phyloP scores from a whole-genome alignment of 2,329 filamentous ascomycete genomes.

The Capronia epimyces region DNA sequence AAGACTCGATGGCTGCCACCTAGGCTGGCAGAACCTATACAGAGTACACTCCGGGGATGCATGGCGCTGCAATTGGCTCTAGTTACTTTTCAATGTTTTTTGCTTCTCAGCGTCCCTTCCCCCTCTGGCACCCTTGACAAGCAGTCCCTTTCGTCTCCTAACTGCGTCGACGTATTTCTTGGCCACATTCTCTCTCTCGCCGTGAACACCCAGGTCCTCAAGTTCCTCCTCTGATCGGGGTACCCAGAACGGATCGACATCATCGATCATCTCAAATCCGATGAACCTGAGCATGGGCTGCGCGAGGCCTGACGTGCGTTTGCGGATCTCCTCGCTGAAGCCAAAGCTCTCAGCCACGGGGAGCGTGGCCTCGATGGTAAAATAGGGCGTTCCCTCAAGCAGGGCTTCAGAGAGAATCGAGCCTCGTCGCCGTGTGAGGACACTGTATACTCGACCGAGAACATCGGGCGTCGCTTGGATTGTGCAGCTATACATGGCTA shows the following conservation, averaged over 20 bases:
- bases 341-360: conserved; percentile 95
- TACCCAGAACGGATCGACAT: conserved; percentile 97
- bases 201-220: conserved; percentile 90
- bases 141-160: conserved; percentile 75
- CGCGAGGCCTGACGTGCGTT: conserved; percentile 82
- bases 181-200: conserved; percentile 90
- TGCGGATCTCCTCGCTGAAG: conserved; percentile 93
- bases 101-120: conserved; percentile 91
- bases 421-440: conserved; percentile 90
- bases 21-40: too few species aligned
- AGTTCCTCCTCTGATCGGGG: conserved; percentile 93
- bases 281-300: conserved; percentile 90
- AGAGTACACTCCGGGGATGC: too few species aligned
- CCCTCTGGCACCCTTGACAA: conserved; percentile 69
- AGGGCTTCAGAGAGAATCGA: conserved; percentile 84
- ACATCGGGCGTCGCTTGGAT: conserved; percentile 92
- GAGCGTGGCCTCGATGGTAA: conserved; percentile 81
- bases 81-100: conserved; percentile 60
- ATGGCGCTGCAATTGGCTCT: not conserved
- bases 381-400: conserved; percentile 93
- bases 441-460: conserved; percentile 88
- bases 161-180: conserved; percentile 94
- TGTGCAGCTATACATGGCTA: conserved; percentile 97
- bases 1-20: too few species aligned
- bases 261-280: conserved; percentile 76